Percentiles rank a stretch among this genome's conserved stretches.
Conservation (phyloP, 2,329 filamentous ascomycete species). For the Tetracladium maxilliforme region DNA sequence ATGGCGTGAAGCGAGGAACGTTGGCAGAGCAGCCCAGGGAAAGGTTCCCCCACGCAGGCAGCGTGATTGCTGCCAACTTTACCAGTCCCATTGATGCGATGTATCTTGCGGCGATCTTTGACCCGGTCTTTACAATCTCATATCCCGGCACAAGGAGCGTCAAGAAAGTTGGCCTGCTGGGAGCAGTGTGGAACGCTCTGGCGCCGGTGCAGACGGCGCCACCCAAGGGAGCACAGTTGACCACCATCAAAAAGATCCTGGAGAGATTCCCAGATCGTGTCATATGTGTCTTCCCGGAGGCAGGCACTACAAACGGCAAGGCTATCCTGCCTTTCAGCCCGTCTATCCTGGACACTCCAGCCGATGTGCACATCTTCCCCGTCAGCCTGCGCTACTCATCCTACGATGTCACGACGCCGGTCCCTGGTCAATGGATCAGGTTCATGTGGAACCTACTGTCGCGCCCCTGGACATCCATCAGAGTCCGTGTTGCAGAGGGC, state of each 20-base stretch:
- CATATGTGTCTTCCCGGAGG: slow-evolving; percentile 84
- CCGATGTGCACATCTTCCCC: slow-evolving; percentile 69
- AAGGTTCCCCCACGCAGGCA: slow-evolving; percentile 64
- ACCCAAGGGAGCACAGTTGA: slow-evolving; percentile 30
- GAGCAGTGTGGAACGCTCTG: slow-evolving; percentile 63
- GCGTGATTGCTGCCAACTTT: slow-evolving; percentile 79
- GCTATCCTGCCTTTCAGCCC: slow-evolving; percentile 77
- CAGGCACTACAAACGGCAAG: slow-evolving; percentile 84
- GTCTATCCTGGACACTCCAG: slow-evolving; percentile 52
- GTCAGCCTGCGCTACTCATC: slow-evolving; percentile 82
- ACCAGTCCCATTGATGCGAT: slow-evolving; percentile 87
- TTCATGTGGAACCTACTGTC: slow-evolving; percentile 84
- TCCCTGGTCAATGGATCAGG: slow-evolving; percentile 55
- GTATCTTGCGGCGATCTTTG: slow-evolving; percentile 91
- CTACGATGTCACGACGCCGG: slow-evolving; percentile 76
- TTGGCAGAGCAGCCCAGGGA: slow-evolving; percentile 58
- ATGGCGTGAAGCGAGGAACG: slow-evolving; percentile 87
- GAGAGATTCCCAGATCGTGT: slow-evolving; percentile 56
- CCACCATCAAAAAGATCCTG: slow-evolving; percentile 48
- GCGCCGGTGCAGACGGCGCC: slow-evolving; percentile 35
- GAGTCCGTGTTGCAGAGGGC: slow-evolving; percentile 75
- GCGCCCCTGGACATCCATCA: slow-evolving; percentile 74
- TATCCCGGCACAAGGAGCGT: slow-evolving; percentile 65
- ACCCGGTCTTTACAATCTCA: slow-evolving; percentile 81
- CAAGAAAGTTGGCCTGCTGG: slow-evolving; percentile 59